Conservation (phyloP, 495 filamentous ascomycete species). For the Aspergillus avenaceus region DNA sequence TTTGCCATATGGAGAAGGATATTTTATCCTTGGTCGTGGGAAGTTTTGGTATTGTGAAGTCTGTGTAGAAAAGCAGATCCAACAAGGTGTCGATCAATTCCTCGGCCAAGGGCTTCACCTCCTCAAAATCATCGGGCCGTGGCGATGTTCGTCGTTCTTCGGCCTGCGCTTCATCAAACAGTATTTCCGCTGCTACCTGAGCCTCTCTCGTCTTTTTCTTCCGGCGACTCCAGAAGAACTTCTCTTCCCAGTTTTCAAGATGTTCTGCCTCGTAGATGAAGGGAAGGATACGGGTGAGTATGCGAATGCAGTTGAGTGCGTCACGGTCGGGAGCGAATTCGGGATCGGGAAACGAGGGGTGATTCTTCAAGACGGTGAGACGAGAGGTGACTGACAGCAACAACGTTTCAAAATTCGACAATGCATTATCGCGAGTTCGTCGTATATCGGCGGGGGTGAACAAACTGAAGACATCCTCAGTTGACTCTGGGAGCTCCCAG, state of each 20-base stretch:
- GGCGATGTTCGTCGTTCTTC: conserved; percentile 47
- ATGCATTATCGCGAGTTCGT: conserved; percentile 77
- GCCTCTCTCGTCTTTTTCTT: conserved; percentile 54
- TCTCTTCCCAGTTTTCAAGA: conserved; percentile 81
- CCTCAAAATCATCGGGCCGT: conserved; percentile 63
- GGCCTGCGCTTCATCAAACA: conserved; percentile 73
- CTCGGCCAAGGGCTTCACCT: conserved; percentile 84
- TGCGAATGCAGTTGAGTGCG: conserved; percentile 88
- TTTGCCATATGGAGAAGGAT: conserved; percentile 95
- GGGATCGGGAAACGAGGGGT: conserved; percentile 83
- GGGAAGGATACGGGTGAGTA: conserved; percentile 86
- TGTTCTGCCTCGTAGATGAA: conserved; percentile 91
- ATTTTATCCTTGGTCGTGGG: conserved; percentile 73
- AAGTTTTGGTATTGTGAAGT: conserved; percentile 72
- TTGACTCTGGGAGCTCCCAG: conserved; percentile 95
- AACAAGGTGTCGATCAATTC: conserved; percentile 88
- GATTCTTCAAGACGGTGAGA: conserved; percentile 75
- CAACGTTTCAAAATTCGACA: conserved; percentile 89
- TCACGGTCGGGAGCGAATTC: conserved; percentile 87
- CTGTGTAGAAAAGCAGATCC: conserved; percentile 87
- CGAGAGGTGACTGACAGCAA: conserved; percentile 77
- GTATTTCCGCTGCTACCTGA: conserved; percentile 61
- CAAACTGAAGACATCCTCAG: conserved; percentile 94
- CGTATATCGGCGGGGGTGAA: conserved; percentile 94
- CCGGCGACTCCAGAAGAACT: conserved; percentile 84